Percentiles rank a stretch among this genome's conserved stretches.
Conservation (phyloP, 139 green algal species). For the Chlamydomonas sp. region DNA sequence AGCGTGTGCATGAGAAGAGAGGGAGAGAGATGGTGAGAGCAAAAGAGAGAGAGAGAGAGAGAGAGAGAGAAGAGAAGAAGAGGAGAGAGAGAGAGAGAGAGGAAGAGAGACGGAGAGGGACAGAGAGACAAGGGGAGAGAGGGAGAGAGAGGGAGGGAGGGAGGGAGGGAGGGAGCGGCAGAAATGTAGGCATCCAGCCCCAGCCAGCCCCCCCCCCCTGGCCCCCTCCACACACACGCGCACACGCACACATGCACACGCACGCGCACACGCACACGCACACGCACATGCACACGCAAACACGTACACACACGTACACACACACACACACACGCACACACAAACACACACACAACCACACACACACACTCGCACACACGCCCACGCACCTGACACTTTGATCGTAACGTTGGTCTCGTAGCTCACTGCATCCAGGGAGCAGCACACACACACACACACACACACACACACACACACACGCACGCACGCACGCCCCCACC, state of each 20-base stretch:
- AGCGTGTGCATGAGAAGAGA: background rate
- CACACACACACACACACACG: no score
- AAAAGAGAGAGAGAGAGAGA: background rate
- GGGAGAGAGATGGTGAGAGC: background rate
- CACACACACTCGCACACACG: no score
- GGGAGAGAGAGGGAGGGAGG: background rate
- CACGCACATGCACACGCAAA: no score
- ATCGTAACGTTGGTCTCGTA: slow-evolving; percentile 65
- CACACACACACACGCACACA: no score
- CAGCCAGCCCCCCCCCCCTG: no score
- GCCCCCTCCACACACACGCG: no score
- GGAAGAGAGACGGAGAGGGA: background rate
- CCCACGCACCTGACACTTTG: no score
- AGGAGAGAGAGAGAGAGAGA: background rate
- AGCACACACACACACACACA: slow-evolving; percentile 44
- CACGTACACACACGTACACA: no score
- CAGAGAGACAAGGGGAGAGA: background rate
- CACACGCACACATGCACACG: no score
- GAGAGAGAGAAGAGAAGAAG: background rate
- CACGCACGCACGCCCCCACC: no score
- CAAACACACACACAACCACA: no score
- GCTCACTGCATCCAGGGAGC: slow-evolving; percentile 76
- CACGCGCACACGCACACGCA: no score
- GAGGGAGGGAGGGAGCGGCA: background rate
- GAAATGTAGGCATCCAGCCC: background rate